These are phyloP conservation scores for Vicia faba DNA, from an alignment of 306 rosid species.

Conservation along the genomic window DNA sequence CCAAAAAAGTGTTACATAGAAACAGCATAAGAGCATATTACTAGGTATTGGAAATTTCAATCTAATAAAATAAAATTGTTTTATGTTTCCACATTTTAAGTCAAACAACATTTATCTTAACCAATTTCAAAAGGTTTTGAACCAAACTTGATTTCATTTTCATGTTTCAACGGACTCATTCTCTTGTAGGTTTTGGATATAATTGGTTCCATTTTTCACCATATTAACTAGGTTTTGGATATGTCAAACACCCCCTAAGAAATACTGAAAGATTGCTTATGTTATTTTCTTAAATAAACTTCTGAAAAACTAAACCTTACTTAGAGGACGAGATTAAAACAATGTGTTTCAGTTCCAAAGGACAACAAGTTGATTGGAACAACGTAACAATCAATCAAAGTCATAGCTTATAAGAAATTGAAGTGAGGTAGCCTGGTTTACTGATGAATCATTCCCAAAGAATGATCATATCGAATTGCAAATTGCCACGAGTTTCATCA, in stretches of 20 bases:
- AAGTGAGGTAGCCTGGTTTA: not conserved
- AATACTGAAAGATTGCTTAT: conserved; percentile 3
- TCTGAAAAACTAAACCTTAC: not conserved
- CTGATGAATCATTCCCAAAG: conserved; percentile 18
- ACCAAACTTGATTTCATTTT: conserved; percentile 2
- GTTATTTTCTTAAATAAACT: not conserved
- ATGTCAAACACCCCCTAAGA: not conserved
- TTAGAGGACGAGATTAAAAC: not conserved
- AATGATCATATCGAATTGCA: not conserved
- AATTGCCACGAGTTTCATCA: conserved; percentile 4
- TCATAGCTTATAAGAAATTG: not conserved
- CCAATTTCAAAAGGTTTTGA: conserved; percentile 3
- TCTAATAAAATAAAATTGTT: not conserved
- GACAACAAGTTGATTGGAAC: not conserved
- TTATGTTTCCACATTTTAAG: not conserved
- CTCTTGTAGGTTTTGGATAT: not conserved
- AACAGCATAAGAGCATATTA: conserved; percentile 19
- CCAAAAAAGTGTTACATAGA: not conserved
- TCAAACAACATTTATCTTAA: not conserved
- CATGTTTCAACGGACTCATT: not conserved
- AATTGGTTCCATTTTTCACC: conserved; percentile 3
- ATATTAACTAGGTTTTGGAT: conserved; percentile 18
- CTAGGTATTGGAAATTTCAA: conserved; percentile 24
- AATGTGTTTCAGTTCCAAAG: not conserved
- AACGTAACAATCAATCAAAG: conserved; percentile 1